Evolutionary conservation across 1,284 basidiomycete species (phyloP), one percentile per base, ranked within the genome.

Genomic region (Coniophora puteana): DNA sequence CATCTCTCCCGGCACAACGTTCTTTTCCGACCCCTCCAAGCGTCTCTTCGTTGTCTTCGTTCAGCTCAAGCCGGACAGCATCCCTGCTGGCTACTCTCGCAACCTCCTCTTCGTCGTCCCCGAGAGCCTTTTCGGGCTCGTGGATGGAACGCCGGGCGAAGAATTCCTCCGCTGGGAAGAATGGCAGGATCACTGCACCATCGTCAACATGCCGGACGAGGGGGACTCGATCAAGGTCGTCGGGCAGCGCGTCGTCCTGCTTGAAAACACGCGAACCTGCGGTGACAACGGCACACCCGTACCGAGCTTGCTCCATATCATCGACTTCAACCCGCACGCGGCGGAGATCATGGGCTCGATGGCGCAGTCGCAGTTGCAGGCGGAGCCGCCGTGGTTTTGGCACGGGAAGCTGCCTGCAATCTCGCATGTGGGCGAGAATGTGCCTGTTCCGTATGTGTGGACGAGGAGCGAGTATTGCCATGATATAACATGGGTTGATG

Each of bases 401-500:
- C 47, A 46, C 26, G 59, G 58, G 36, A 34, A 23, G 2, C 36
- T 55, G 46, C 27, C 47, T 13, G 46, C 59, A 11, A 38, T 62
- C 14, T 65, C 57, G n/a, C 57, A 60, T 16, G 38, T 63, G 14
- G 56, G 62, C 35, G 40, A 16, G 27, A 47, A 53, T 41, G 45
- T 55, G 12, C 51, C 45, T 14, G 40, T 50, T 18, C 49, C 39
- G 27, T 65, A 55, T 36, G 52, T 65, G 1, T 50, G 59, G 36
- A 65, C 61, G 8, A 65, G 61, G 29, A 62, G 61, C 12, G 47
- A 57, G 6, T 52, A 62, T 30, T 30, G 40, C 3, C 44, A 59
- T 36, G 47, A 45, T 40, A 47, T 63, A 38, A 59, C 58, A 4
- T 63, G 62, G 62, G 53, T 63, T 45, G 59, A 63, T 34, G 49